Percentiles rank a stretch among this genome's conserved stretches.
Evolutionary conservation across 75 land plant genomes (phyloP).

Genomic region (Picea sitchensis): DNA sequence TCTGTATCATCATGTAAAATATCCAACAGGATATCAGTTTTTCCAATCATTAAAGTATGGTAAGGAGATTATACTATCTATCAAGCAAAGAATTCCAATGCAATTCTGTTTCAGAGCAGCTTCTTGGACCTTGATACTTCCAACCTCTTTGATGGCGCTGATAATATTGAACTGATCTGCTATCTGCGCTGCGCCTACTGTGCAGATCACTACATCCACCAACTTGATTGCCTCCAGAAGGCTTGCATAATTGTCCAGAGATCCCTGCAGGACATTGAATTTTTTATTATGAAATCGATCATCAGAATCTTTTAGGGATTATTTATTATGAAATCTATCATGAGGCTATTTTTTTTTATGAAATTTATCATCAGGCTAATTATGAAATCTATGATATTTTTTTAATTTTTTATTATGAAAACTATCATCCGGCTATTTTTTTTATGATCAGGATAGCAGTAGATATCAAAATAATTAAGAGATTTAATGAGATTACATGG

Average conservation of each 20-base stretch:
- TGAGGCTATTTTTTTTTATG: too few species aligned
- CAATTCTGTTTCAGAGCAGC: background rate
- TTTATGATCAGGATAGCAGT: too few species aligned
- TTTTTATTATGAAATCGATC: too few species aligned
- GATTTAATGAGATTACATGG: conserved; percentile 13
- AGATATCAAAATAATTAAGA: too few species aligned
- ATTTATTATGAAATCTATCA: too few species aligned
- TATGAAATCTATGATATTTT: too few species aligned
- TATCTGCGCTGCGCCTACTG: conserved; percentile 23
- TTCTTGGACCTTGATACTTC: conserved; percentile 16
- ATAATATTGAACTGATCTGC: conserved; percentile 37
- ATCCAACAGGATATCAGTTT: too few species aligned
- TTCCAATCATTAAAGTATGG: background rate
- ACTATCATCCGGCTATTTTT: too few species aligned
- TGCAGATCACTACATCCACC: conserved; percentile 44
- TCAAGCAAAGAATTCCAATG: background rate
- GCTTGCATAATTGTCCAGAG: background rate
- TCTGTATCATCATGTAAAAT: conserved; percentile 14
- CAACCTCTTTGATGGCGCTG: conserved; percentile 42
- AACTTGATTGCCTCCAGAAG: conserved; percentile 35
- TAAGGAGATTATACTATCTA: background rate
- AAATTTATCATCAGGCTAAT: too few species aligned
- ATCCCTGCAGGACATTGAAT: too few species aligned
- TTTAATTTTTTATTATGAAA: too few species aligned
- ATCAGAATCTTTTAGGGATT: too few species aligned